A percentile compares a stretch with the other conserved stretches of the same genome.
These are phyloP conservation scores for Nicotiana tomentosiformis DNA, from an alignment of 257 asterid species.

Conservation along the genomic window DNA sequence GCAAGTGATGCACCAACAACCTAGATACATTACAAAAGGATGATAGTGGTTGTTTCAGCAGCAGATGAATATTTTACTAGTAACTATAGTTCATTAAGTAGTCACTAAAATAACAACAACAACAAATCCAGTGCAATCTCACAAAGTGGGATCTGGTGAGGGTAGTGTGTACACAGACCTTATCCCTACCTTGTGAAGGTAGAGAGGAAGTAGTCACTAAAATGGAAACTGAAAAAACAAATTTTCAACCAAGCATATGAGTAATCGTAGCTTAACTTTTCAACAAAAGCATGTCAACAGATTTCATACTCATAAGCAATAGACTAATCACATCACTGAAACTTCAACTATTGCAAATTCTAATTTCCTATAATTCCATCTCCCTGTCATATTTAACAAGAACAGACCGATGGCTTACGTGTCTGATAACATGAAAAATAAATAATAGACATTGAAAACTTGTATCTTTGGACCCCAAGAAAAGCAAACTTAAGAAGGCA, in stretches of 20 bases:
- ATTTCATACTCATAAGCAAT: background rate
- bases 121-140: no score
- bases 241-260: background rate
- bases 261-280: background rate
- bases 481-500: no score
- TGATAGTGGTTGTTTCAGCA: background rate
- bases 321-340: no score
- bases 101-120: background rate
- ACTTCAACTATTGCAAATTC: no score
- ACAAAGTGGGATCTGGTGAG: no score
- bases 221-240: background rate
- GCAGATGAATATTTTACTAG: background rate
- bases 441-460: background rate
- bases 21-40: constrained; percentile 14
- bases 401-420: background rate
- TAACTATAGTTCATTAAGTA: background rate
- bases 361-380: background rate
- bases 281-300: background rate
- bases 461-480: background rate
- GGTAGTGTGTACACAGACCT: no score
- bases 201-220: no score
- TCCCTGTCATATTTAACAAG: background rate
- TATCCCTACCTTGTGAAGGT: no score
- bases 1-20: constrained; percentile 10
- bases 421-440: background rate